A percentile compares a stretch with the other conserved stretches of the same genome.
phyloP scores from a whole-genome alignment of 345 rosid species.

The Citrus maxima region DNA sequence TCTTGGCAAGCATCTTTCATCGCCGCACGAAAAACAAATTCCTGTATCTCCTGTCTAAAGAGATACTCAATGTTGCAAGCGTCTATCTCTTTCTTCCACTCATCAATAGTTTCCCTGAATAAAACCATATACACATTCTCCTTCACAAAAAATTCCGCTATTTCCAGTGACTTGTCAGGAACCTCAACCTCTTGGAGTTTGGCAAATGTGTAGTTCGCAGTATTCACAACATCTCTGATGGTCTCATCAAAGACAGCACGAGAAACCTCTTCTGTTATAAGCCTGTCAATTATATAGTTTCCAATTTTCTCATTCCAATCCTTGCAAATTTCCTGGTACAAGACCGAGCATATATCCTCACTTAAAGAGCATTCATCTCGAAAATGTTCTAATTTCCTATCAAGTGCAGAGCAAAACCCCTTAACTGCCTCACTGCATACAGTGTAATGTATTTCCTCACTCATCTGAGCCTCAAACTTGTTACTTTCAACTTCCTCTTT shows the following conservation, averaged over 20 bases:
- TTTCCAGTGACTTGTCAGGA: slow-evolving; percentile 5
- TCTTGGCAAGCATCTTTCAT: slow-evolving; percentile 19
- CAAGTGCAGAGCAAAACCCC: background rate
- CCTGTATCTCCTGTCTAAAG: slow-evolving; percentile 24
- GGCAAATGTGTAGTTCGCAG: slow-evolving; percentile 11
- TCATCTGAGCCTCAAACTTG: slow-evolving; percentile 22
- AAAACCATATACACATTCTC: slow-evolving; percentile 29
- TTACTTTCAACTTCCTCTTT: slow-evolving; percentile 34
- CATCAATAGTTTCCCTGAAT: slow-evolving; percentile 19
- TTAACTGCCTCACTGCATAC: slow-evolving; percentile 19
- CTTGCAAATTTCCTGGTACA: slow-evolving; percentile 17
- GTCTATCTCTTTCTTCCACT: slow-evolving; percentile 22
- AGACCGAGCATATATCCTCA: slow-evolving; percentile 14
- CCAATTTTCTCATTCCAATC: slow-evolving; percentile 27
- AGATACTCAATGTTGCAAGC: slow-evolving; percentile 15
- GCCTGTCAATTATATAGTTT: slow-evolving; percentile 8
- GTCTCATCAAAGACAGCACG: slow-evolving; percentile 31
- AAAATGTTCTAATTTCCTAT: background rate
- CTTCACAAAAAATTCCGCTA: slow-evolving; percentile 24
- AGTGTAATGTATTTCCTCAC: slow-evolving; percentile 12
- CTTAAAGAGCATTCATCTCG: slow-evolving; percentile 10
- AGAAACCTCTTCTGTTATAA: slow-evolving; percentile 32
- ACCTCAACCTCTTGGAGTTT: slow-evolving; percentile 9
- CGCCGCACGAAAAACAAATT: slow-evolving; percentile 17
- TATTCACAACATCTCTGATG: slow-evolving; percentile 16